Conservation (phyloP, 768 basidiomycete genomes). For the Russula sp. region DNA sequence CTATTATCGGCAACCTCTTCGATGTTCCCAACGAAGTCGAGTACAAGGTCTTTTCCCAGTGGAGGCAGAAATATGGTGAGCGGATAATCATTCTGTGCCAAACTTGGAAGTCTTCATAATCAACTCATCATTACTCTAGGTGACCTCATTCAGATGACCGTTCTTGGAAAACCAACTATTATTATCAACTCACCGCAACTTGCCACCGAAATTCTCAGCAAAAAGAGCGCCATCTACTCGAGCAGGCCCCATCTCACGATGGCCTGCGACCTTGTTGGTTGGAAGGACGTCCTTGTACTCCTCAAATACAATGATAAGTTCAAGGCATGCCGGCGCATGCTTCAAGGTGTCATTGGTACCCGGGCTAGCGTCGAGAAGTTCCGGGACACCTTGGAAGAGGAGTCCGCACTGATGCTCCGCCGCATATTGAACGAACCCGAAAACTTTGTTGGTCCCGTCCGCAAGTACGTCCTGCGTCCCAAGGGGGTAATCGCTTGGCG, state of each 20-base stretch:
- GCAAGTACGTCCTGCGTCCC: constrained; percentile 24
- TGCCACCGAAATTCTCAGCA: constrained; percentile 32
- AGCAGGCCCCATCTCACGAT: constrained; percentile 31
- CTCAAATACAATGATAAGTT: constrained; percentile 31
- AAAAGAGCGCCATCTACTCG: constrained; percentile 34
- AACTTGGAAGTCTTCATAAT: not conserved
- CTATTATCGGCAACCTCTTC: constrained; percentile 30
- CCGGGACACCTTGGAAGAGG: constrained; percentile 27
- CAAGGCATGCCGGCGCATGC: constrained; percentile 30
- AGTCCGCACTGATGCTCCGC: constrained; percentile 24
- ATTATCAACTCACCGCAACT: constrained; percentile 32
- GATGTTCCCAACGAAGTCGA: constrained; percentile 28
- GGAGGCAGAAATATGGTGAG: constrained; percentile 29
- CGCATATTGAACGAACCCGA: constrained; percentile 29
- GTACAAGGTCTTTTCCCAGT: constrained; percentile 25
- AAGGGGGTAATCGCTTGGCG: not conserved
- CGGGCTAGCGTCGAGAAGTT: constrained; percentile 26
- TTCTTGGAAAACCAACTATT: constrained; percentile 32
- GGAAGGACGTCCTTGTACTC: constrained; percentile 30
- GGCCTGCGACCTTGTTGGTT: constrained; percentile 31
- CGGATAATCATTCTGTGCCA: not conserved
- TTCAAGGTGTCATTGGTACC: constrained; percentile 30
- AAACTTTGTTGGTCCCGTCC: constrained; percentile 27
- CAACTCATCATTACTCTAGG: constrained; percentile 20
- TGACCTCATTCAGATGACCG: constrained; percentile 31